Evolutionary conservation across 495 filamentous ascomycete species (phyloP), one percentile per base, ranked within the genome.

Genomic region (Achaetomiella virescens): DNA sequence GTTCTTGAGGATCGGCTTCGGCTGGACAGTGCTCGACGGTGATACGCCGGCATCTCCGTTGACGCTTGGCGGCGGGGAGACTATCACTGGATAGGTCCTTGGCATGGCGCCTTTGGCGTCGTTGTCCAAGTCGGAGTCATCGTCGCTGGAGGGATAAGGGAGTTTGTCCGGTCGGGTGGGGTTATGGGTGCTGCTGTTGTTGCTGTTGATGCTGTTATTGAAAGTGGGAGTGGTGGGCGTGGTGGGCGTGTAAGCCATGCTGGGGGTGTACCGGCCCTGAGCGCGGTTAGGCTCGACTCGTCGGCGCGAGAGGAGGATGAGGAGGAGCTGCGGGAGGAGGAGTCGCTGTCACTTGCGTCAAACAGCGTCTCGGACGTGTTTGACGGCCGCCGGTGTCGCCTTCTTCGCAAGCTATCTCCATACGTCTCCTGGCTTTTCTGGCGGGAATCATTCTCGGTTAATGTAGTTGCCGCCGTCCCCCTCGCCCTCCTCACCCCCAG

Each of bases 1-100:
- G 61, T 77, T 77, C 68, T 78, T 78, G 7, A 79, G 67, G 29
- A 79, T 79, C 17, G 76, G 69, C 59, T 78, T 79, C 2, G 76
- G 76, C 48, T 59, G 65, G 1, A 70, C 65, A 0, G 72, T 75
- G 38, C 65, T 70, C 7, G 70, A 55, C 2, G 75, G 74, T 2
- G 72, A 75, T 1, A 57, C 41, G 27, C 55, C 41, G n/a, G 27
- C 5, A 31, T 68, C 66, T 18, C 66, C 67, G 47, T 56, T 57
- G 33, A 57, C 57, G 49, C 49, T 66, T 0, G 63, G 56, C 2
- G 75, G 74, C 15, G 73, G 65, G 6, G 70, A 67, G 11, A 78
- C 74, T 47, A 77, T 75, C 54, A 71, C 57, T 9, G 74, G 75
- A 52, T 72, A 68, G 3, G 44, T 41, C 17, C 64, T 65, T 14